Conservation (phyloP, 768 basidiomycete genomes). For the Strobilomyces dryophilus region DNA sequence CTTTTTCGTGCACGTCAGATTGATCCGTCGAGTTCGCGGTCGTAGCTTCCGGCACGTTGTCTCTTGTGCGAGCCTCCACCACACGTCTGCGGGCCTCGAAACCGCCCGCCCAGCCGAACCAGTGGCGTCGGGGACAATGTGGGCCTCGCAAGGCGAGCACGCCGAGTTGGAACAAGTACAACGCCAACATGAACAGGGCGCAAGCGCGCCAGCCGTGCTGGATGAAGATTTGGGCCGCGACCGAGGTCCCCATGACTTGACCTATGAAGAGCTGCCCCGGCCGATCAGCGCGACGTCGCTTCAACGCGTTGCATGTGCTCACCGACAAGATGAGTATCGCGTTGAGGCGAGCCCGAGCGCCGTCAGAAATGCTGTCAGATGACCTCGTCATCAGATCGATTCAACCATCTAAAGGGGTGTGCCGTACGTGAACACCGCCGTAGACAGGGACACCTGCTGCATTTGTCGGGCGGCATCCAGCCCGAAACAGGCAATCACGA, state of each 20-base stretch:
- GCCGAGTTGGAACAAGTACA: constrained; percentile 51
- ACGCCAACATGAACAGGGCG: constrained; percentile 56
- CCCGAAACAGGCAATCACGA: constrained; percentile 65
- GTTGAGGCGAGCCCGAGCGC: constrained; percentile 68
- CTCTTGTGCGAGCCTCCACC: constrained; percentile 16
- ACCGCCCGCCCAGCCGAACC: constrained; percentile 66
- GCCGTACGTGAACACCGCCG: constrained; percentile 52
- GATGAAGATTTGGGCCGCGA: constrained; percentile 69
- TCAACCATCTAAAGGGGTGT: constrained; percentile 7
- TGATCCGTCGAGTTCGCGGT: constrained; percentile 1
- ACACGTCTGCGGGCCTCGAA: constrained; percentile 39
- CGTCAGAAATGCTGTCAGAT: constrained; percentile 28
- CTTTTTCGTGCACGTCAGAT: constrained; percentile 5
- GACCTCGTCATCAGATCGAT: neutral
- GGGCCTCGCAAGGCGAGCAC: constrained; percentile 67
- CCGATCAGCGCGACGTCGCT: neutral
- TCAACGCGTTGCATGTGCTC: constrained; percentile 13
- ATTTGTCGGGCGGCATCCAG: constrained; percentile 74
- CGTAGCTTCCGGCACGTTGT: neutral
- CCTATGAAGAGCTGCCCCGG: constrained; percentile 58
- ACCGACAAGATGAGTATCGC: constrained; percentile 72
- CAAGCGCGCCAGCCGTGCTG: constrained; percentile 66
- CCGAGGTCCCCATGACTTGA: constrained; percentile 78
- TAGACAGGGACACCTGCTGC: constrained; percentile 63
- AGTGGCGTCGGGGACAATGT: constrained; percentile 43